These are phyloP conservation scores for Xylaria bambusicola DNA, from an alignment of 495 filamentous ascomycete species.

Conservation along the genomic window DNA sequence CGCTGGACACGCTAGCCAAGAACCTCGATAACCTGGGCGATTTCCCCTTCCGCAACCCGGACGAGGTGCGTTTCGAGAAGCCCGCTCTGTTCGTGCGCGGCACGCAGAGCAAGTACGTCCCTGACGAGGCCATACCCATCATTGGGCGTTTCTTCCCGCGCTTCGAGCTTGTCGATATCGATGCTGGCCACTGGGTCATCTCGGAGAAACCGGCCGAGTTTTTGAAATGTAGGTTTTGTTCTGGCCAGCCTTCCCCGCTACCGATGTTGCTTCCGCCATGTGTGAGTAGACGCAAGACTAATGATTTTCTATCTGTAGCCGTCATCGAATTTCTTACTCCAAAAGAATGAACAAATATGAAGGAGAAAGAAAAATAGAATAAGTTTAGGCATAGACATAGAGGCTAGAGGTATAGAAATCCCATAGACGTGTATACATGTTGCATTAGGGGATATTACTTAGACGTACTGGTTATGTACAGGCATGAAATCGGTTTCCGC, in stretches of 20 bases:
- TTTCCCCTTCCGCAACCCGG: conserved; percentile 77
- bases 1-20: conserved; percentile 40
- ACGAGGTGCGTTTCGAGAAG: conserved; percentile 64
- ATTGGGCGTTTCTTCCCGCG: conserved; percentile 89
- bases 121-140: conserved; percentile 82
- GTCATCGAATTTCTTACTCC: conserved; percentile 65
- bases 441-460: conserved; percentile 31
- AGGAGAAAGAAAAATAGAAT: too few relatives aligned
- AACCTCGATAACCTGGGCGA: conserved; percentile 66
- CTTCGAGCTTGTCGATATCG: conserved; percentile 77
- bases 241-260: not conserved
- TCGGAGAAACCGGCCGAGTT: conserved; percentile 91
- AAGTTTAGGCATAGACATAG: not conserved
- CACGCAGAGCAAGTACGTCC: conserved; percentile 79
- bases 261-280: not conserved
- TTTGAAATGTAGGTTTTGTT: conserved; percentile 62
- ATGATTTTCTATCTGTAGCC: conserved; percentile 38
- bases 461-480: conserved; percentile 22
- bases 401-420: not conserved
- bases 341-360: conserved; percentile 46
- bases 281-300: not conserved
- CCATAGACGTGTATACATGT: conserved; percentile 11
- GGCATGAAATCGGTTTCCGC: conserved; percentile 20
- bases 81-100: conserved; percentile 84
- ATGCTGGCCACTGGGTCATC: conserved; percentile 92